A percentile compares a stretch with the other conserved stretches of the same genome.
phyloP scores from a whole-genome alignment of 2,329 filamentous ascomycete genomes.

The Colletotrichum limetticola region DNA sequence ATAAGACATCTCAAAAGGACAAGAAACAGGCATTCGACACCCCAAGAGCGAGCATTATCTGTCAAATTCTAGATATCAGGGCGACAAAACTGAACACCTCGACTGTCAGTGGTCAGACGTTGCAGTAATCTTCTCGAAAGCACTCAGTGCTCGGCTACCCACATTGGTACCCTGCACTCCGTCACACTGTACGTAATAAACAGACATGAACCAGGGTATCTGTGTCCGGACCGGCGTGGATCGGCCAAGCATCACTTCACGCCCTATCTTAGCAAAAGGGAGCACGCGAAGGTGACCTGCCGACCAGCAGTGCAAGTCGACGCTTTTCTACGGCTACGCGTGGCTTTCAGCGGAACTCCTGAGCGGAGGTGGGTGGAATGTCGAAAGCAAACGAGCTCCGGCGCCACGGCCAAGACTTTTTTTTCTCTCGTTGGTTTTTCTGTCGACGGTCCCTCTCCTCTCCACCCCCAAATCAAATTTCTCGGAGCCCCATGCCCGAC shows the following conservation, averaged over 20 bases:
- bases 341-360: conserved; percentile 7
- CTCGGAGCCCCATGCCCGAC: conserved; percentile 23
- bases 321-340: conserved; percentile 17
- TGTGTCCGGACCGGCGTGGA: background rate
- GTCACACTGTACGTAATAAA: conserved; percentile 20
- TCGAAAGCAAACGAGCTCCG: background rate
- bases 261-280: background rate
- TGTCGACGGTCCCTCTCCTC: background rate
- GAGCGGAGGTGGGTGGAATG: conserved; percentile 15
- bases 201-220: background rate
- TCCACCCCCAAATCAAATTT: conserved; percentile 14
- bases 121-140: background rate
- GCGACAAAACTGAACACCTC: background rate
- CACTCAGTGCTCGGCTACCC: conserved; percentile 12
- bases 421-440: background rate
- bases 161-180: conserved; percentile 14
- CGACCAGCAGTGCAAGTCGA: background rate
- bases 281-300: background rate
- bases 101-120: conserved; percentile 5
- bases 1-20: background rate
- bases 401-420: conserved; percentile 24
- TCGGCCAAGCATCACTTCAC: background rate
- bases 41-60: background rate
- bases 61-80: background rate
- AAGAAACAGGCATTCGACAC: background rate